Evolutionary conservation across 192 early-diverging fungal species (phyloP).

Genomic region (Paraglomus brasilianum): DNA sequence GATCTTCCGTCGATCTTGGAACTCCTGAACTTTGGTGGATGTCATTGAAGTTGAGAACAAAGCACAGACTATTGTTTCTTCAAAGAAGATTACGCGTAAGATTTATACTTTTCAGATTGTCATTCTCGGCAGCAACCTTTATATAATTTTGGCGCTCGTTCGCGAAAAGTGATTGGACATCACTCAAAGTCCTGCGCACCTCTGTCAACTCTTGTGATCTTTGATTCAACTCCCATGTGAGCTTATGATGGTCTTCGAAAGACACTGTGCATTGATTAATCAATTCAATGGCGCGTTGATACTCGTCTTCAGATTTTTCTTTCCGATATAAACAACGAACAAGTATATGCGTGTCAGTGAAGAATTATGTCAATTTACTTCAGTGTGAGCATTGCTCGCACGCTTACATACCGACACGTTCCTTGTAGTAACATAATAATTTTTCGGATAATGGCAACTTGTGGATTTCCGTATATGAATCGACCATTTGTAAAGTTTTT

Average conservation of each 20-base stretch:
- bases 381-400: too few species aligned
- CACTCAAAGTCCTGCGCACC: not conserved
- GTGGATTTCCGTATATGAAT: constrained; percentile 3
- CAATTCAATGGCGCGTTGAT: constrained; percentile 11
- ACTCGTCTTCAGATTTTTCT: constrained; percentile 12
- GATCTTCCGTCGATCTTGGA: constrained; percentile 18
- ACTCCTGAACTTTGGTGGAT: not conserved
- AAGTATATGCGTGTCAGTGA: not conserved
- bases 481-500: not conserved
- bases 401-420: not conserved
- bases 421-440: constrained; percentile 10
- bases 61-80: not conserved
- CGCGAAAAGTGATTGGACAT: not conserved
- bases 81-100: not conserved
- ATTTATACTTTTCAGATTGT: constrained; percentile 4
- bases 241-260: constrained; percentile 9
- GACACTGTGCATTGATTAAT: constrained; percentile 12
- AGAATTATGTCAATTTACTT: not conserved
- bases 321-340: not conserved
- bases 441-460: constrained; percentile 17
- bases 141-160: constrained; percentile 9
- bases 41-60: not conserved
- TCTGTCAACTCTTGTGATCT: not conserved
- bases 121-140: constrained; percentile 11
- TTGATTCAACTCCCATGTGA: constrained; percentile 7